Evolutionary conservation across 768 basidiomycete species (phyloP), one percentile per base, ranked within the genome.

Genomic region (Exidia glandulosa): DNA sequence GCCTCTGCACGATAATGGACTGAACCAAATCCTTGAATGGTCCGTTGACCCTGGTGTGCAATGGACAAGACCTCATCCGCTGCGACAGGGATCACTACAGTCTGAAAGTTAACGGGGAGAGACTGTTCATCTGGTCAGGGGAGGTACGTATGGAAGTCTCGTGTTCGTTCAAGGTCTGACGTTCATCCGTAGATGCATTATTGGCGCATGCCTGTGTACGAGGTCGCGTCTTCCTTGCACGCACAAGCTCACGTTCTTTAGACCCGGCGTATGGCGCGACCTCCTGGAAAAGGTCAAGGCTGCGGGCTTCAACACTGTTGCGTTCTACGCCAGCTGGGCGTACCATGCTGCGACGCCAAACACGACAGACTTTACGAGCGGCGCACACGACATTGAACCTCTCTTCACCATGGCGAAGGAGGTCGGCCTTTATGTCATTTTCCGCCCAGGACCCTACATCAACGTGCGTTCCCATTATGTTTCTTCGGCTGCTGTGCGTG

Each of bases 241-340:
- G 25, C 50, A 6, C 27, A 3, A 3, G 30, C 29, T 13, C n/a
- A n/a, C n/a, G 14, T 54, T 31, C 50, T 3, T 27, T n/a, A 72
- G 76, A 57, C 74, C 74, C 23, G 66, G 57, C 56, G 67, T 82
- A 25, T 83, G 81, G 81, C 70, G 72, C 16, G 85, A 86, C 64
- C 69, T 86, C 56, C 78, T 86, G 47, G 75, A 85, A 63, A 86
- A 86, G 64, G 69, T 84, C 59, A 84, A 81, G 63, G 77, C 84
- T 27, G 79, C 80, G 62, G 82, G 82, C 4, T 81, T 83, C 72
- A 83, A 84, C 62, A 76, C 80, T 3, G 79, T 86, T 45, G 83
- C 81, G 1, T 82, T 80, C 69, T 83, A 81, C 63, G 74, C 81
- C 29, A 80, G 80, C 62, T 84, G 83, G 82, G 84, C 81, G 12